Conservation (phyloP, 1,284 basidiomycete genomes). For the Porodaedalea pini region DNA sequence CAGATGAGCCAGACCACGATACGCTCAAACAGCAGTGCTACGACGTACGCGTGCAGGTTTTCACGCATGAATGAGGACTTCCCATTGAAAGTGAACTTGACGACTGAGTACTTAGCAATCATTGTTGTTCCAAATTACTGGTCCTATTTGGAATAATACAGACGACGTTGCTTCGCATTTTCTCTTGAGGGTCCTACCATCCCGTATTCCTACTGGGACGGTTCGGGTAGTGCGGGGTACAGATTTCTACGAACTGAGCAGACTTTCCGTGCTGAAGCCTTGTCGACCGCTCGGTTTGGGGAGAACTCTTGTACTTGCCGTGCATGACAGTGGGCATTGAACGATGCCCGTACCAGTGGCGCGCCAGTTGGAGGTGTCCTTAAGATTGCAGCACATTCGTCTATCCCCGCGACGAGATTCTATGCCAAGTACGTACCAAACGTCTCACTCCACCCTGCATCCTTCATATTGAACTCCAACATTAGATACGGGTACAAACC, state of each 20-base stretch:
- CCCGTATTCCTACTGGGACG: slow-evolving; percentile 61
- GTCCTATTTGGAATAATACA: too few species aligned
- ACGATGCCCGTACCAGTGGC: too few species aligned
- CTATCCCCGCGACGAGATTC: too few species aligned
- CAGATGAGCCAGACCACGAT: too few species aligned
- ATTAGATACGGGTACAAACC: too few species aligned
- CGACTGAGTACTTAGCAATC: too few species aligned
- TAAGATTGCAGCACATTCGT: too few species aligned
- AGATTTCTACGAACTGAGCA: slow-evolving; percentile 51
- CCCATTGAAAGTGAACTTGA: slow-evolving; percentile 69
- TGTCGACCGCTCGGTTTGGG: slow-evolving; percentile 65
- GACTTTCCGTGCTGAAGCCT: slow-evolving; percentile 62
- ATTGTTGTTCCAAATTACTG: too few species aligned
- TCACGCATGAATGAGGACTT: slow-evolving; percentile 66
- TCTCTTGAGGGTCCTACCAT: slow-evolving; percentile 60
- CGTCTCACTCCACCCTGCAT: too few species aligned
- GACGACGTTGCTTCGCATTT: slow-evolving; percentile 43
- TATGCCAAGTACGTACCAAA: too few species aligned
- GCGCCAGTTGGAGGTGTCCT: too few species aligned
- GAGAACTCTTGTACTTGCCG: slow-evolving; percentile 42
- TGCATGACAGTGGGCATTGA: slow-evolving; percentile 67
- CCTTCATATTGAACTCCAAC: too few species aligned
- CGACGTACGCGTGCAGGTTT: slow-evolving; percentile 63
- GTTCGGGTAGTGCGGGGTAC: neutral
- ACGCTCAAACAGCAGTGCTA: slow-evolving; percentile 53